Base-by-base conservation (phyloP, 2,329 filamentous ascomycete species). In the Rutstroemia sp. region DNA sequence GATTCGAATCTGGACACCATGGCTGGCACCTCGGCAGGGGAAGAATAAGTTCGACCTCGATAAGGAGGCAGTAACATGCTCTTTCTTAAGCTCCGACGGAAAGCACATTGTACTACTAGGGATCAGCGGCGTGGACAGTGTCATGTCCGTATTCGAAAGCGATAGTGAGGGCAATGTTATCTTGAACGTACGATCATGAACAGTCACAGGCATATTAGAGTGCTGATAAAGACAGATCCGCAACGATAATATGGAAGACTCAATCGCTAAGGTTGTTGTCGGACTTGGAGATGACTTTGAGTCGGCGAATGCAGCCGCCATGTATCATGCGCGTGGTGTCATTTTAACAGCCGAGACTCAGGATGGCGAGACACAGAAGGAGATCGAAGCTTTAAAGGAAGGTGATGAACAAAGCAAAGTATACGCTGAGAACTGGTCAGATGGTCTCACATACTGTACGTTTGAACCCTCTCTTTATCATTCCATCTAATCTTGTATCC, bases 401-500 rank as follows among this genome's bases (percentile, higher is more conserved):
- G 77, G 77, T 5, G 72, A 85, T 50, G 61, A 64, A 34, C 37
- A 76, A 78, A 54, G 73, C 77, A 67, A 68, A 42, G 9, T 61
- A 5, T 96, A 90, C 90, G 74, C 89, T 49, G 84, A 94, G 61
- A 83, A 88, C 58, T 96, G 92, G 91, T 92, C 92, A 67, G 94
- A 97, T 69, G 90, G 91, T 0, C 75, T 99, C 39, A 89, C 91
- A 0, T 99, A 94, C 68, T 99, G 94, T 67, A 48, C 58, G 65
- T 45, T 27, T 25, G 5, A 17, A 17, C 4, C 4, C 34, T 41
- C 4, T 27, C 8, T 7, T 17, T 23, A 3, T 12, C 16, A 42
- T 23, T 17, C 30, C 48, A 5, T 38, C 21, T 56, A 12, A 59
- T 52, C 9, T 14, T 34, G 17, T 23, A 14, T 48, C 25, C 5